Evolutionary conservation across 495 filamentous ascomycete species (phyloP).

Genomic region (Hypomontagnella monticulosa): DNA sequence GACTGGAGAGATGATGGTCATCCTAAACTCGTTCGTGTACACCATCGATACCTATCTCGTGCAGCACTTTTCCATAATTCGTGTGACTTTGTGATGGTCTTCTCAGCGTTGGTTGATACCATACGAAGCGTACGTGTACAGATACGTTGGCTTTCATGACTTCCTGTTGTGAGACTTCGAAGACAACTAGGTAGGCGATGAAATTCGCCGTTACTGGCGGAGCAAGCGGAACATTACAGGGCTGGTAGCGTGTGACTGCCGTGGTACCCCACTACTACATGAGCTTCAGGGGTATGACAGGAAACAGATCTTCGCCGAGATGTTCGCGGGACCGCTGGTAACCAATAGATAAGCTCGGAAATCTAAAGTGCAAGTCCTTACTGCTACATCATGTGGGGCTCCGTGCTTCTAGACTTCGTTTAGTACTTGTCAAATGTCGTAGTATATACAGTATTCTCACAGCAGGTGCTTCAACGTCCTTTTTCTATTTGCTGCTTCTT

Average conservation of each 20-base stretch:
- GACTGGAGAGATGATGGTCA: no score
- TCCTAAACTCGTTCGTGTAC: no score
- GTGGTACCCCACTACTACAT: not conserved
- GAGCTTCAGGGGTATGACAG: constrained; percentile 3
- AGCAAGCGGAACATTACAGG: constrained; percentile 5
- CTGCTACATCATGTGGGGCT: constrained; percentile 23
- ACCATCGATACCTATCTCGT: no score
- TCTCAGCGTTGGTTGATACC: not conserved
- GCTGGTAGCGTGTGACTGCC: constrained; percentile 1
- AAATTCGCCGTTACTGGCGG: not conserved
- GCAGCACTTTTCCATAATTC: no score
- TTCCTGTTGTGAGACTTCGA: no score
- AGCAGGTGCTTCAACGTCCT: constrained; percentile 13
- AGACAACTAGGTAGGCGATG: no score
- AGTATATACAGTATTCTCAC: constrained; percentile 22
- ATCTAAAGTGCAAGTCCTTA: constrained; percentile 6
- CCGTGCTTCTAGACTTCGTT: not conserved
- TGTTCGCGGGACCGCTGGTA: constrained; percentile 23
- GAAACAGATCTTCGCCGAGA: constrained; percentile 13
- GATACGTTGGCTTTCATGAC: no score
- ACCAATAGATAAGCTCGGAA: constrained; percentile 36
- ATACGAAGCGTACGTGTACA: no score
- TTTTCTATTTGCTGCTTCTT: constrained; percentile 19
- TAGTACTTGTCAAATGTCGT: not conserved
- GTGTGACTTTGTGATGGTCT: not conserved